Evolutionary conservation across 2,329 filamentous ascomycete genomes (phyloP).

Genomic region (Polytolypa hystricis): DNA sequence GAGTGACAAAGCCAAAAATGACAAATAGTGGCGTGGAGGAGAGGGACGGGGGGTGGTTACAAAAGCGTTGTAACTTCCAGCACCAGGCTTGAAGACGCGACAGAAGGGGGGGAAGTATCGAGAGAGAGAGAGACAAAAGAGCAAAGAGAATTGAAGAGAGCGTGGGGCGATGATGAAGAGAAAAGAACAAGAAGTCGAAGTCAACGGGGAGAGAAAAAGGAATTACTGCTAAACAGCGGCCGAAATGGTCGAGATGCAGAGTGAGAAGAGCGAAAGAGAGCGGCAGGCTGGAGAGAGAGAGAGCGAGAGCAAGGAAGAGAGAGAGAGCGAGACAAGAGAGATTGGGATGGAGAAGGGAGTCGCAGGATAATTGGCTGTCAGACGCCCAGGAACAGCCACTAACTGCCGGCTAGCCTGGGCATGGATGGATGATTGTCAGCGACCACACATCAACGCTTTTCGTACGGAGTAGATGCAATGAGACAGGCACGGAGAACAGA

Average conservation of each 20-base stretch:
- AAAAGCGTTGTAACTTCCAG: no score
- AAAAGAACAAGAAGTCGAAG: slow-evolving; percentile 7
- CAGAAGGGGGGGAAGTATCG: slow-evolving; percentile 6
- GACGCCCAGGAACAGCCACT: no score
- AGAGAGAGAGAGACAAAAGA: slow-evolving; percentile 10
- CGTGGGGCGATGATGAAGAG: slow-evolving; percentile 8
- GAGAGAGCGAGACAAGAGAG: neutral
- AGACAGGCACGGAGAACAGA: no score
- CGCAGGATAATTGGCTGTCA: neutral
- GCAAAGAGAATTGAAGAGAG: neutral
- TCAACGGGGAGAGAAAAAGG: neutral
- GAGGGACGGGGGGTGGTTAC: neutral
- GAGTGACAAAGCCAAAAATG: neutral
- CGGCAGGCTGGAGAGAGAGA: neutral
- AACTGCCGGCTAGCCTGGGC: neutral
- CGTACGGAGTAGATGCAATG: no score
- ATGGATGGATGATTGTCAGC: neutral
- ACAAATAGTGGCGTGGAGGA: neutral
- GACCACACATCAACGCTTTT: no score
- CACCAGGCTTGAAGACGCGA: slow-evolving; percentile 17
- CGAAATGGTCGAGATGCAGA: no score
- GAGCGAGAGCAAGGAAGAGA: neutral
- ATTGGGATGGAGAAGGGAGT: neutral
- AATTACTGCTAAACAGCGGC: no score
- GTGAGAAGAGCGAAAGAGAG: neutral